These are phyloP conservation scores for Entomophthora muscae DNA, from an alignment of 371 early-diverging fungal species.

Conservation along the genomic window DNA sequence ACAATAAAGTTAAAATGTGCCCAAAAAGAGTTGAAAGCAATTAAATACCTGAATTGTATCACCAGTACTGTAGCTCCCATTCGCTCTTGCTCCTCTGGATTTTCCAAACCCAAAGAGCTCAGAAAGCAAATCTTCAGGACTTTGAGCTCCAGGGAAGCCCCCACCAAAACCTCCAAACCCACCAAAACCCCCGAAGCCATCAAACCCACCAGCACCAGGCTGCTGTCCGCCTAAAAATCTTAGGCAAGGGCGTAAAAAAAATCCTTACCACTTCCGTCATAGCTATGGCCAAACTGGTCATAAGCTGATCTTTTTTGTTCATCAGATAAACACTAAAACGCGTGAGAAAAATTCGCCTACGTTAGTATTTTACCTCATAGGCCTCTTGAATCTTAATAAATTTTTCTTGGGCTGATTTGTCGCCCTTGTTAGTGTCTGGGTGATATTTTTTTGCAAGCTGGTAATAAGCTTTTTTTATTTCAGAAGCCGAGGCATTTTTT, in stretches of 20 bases:
- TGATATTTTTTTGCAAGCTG: constrained; percentile 86
- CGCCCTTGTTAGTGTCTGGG: constrained; percentile 85
- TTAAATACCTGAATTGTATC: constrained; percentile 19
- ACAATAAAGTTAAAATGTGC: constrained; percentile 1
- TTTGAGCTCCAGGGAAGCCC: constrained; percentile 20
- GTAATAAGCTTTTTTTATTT: constrained; percentile 93
- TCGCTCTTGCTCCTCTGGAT: constrained; percentile 20
- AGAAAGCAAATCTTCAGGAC: constrained; percentile 41
- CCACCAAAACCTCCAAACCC: constrained; percentile 29
- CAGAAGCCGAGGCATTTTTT: constrained; percentile 51
- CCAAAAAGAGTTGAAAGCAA: background rate
- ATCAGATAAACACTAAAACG: constrained; percentile 57
- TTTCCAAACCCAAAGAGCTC: constrained; percentile 46
- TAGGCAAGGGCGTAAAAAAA: constrained; percentile 1
- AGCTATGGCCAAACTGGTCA: constrained; percentile 75
- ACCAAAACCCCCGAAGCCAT: constrained; percentile 23
- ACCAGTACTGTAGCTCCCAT: constrained; percentile 20
- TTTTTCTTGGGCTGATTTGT: constrained; percentile 73
- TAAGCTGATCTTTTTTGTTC: constrained; percentile 73
- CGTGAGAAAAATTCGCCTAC: constrained; percentile 1
- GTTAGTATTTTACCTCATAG: constrained; percentile 41
- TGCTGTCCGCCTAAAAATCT: constrained; percentile 22
- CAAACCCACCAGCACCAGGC: constrained; percentile 41
- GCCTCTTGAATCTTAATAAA: constrained; percentile 92
- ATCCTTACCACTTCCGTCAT: constrained; percentile 20